These are phyloP conservation scores for Tinospora cordifolia DNA, from an alignment of 164 flowering plant species.

Conservation along the genomic window DNA sequence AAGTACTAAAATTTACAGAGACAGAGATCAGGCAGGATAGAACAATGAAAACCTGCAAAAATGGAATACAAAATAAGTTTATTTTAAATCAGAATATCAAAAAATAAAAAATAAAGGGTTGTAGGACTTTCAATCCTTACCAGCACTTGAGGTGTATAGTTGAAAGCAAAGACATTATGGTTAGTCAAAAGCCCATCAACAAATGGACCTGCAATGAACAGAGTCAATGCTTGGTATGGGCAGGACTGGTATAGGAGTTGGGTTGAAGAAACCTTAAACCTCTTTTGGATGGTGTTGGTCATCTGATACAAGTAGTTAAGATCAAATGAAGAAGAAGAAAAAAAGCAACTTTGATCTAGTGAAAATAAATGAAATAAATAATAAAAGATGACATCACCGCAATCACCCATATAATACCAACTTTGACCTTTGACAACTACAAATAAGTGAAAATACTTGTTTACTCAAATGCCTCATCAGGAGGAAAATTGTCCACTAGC, in stretches of 20 bases:
- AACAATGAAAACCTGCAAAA: constrained; percentile 81
- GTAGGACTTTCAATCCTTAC: constrained; percentile 36
- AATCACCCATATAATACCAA: background rate
- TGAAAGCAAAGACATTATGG: constrained; percentile 77
- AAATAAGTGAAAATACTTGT: constrained; percentile 1
- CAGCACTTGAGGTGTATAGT: constrained; percentile 84
- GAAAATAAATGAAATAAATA: background rate
- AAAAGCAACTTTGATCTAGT: background rate
- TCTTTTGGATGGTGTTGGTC: constrained; percentile 97
- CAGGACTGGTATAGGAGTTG: constrained; percentile 92
- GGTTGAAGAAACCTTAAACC: constrained; percentile 87
- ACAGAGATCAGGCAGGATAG: constrained; percentile 91
- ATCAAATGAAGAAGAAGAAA: constrained; percentile 17
- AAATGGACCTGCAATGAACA: constrained; percentile 79
- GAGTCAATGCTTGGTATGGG: constrained; percentile 75
- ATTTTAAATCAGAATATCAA: background rate
- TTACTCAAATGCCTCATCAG: background rate
- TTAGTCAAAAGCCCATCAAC: constrained; percentile 76
- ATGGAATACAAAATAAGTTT: background rate
- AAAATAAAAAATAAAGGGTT: background rate
- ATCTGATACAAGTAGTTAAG: constrained; percentile 61
- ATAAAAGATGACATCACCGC: background rate
- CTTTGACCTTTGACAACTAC: background rate
- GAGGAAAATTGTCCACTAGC: background rate
- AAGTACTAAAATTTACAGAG: constrained; percentile 94